phyloP scores from a whole-genome alignment of 257 asterid species.

The Nicotiana sylvestris region DNA sequence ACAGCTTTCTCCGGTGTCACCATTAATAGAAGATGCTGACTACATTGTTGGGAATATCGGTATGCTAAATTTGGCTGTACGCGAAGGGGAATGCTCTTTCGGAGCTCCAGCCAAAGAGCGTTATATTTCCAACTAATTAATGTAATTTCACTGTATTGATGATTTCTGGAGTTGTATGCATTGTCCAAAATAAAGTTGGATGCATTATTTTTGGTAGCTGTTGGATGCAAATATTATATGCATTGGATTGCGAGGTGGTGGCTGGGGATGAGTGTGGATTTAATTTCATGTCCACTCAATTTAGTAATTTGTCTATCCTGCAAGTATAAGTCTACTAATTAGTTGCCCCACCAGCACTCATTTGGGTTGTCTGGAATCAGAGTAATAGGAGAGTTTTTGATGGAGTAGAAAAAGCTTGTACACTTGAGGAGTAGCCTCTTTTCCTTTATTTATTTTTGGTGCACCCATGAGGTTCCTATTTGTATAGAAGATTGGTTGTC shows the following conservation, averaged over 20 bases:
- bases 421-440: too few relatives aligned
- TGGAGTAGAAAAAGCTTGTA: too few relatives aligned
- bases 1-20: neutral
- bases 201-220: neutral
- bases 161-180: neutral
- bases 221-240: neutral
- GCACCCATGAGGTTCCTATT: too few relatives aligned
- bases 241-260: neutral
- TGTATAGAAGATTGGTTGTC: too few relatives aligned
- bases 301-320: neutral
- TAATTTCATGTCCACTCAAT: neutral
- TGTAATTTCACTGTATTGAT: neutral
- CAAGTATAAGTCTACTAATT: neutral
- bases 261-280: neutral
- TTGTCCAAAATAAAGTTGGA: neutral
- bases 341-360: neutral
- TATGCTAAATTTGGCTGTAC: neutral
- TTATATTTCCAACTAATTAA: neutral
- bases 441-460: too few relatives aligned
- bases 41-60: neutral
- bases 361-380: too few relatives aligned
- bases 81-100: neutral
- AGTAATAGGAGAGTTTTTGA: too few relatives aligned
- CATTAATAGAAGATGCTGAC: neutral
- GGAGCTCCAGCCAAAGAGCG: neutral